Percentiles rank a stretch among this genome's conserved stretches.
phyloP scores from a whole-genome alignment of 2,329 filamentous ascomycete genomes.

The Penicillium sp. region DNA sequence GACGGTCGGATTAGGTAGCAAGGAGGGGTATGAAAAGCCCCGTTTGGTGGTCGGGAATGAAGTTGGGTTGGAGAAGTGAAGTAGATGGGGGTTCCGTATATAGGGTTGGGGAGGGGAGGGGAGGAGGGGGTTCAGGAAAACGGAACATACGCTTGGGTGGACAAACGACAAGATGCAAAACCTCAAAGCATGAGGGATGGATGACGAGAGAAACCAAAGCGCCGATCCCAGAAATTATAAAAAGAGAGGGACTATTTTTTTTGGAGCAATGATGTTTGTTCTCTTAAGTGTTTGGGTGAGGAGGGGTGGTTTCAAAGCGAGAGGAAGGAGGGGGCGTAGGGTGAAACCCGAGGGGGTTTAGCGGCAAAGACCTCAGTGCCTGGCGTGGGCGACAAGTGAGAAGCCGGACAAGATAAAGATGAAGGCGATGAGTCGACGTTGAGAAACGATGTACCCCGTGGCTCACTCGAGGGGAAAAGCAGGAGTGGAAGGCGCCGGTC shows the following conservation, averaged over 20 bases:
- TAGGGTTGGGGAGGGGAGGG: constrained; percentile 9
- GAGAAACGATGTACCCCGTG: constrained; percentile 21
- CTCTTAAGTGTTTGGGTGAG: constrained; percentile 7
- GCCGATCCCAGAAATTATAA: constrained; percentile 19
- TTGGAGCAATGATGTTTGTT: constrained; percentile 16
- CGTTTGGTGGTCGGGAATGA: background rate
- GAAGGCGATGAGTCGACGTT: constrained; percentile 14
- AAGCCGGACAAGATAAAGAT: constrained; percentile 11
- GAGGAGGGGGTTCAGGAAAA: constrained; percentile 14
- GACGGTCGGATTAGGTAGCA: background rate
- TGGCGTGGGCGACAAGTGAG: background rate
- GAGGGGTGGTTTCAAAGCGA: constrained; percentile 26
- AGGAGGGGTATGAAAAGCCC: background rate
- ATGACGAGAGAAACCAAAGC: constrained; percentile 13
- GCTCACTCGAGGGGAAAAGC: constrained; percentile 26
- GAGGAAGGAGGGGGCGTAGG: constrained; percentile 18
- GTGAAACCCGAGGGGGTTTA: constrained; percentile 8
- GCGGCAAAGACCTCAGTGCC: background rate
- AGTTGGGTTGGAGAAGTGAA: background rate
- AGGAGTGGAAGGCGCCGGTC: constrained; percentile 22
- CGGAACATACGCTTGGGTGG: constrained; percentile 26
- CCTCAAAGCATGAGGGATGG: constrained; percentile 27
- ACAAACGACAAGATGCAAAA: constrained; percentile 25
- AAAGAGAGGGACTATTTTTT: constrained; percentile 17
- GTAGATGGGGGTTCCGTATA: background rate